Conservation (phyloP, 75 land plant species). For the Cryptomeria japonica region DNA sequence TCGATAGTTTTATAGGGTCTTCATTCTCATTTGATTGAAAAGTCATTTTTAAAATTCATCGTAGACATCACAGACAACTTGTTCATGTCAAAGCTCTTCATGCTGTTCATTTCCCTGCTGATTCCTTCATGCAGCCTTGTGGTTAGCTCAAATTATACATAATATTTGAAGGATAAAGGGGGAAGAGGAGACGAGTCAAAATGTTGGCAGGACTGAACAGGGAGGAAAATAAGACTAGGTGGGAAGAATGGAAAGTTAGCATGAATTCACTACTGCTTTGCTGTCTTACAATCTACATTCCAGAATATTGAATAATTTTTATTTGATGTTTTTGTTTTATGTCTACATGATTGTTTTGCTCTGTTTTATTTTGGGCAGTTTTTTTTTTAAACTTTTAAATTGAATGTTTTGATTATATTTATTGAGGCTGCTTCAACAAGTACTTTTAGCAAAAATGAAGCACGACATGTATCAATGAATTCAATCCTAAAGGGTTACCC, state of each 20-base stretch:
- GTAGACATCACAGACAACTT: background rate
- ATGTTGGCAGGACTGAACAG: background rate
- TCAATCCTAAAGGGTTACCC: background rate
- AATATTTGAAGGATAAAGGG: background rate
- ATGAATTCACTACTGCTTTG: background rate
- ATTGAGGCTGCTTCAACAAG: background rate
- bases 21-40: background rate
- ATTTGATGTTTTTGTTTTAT: background rate
- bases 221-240: background rate
- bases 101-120: background rate
- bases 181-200: background rate
- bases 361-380: background rate
- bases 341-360: background rate
- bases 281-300: background rate
- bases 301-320: background rate
- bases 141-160: background rate
- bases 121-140: background rate
- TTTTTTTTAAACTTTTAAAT: background rate
- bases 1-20: background rate
- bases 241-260: background rate
- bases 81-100: background rate
- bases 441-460: background rate
- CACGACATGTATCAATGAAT: background rate
- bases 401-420: background rate
- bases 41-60: background rate